Conservation (phyloP, 139 green algal genomes). For the Chlamydomonas eustigma region DNA sequence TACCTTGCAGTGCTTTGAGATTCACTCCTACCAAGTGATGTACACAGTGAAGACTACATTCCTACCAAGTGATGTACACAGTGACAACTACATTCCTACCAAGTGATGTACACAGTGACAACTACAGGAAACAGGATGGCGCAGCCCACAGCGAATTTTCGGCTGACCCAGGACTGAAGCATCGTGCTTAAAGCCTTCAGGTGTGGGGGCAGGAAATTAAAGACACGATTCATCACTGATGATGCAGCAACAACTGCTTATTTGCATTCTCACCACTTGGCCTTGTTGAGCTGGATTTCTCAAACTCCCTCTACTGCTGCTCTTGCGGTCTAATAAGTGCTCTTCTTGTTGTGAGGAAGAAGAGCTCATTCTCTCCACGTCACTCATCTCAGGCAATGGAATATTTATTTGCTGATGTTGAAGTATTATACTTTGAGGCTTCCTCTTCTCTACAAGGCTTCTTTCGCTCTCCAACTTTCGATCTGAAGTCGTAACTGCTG, state of each 20-base stretch:
- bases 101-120: slow-evolving; percentile 64
- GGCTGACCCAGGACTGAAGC: slow-evolving; percentile 16
- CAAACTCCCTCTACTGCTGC: not conserved
- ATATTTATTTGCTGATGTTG: not conserved
- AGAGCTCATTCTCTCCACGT: not conserved
- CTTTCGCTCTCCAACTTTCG: too few relatives aligned
- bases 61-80: too few relatives aligned
- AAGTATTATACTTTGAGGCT: too few relatives aligned
- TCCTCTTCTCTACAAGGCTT: too few relatives aligned
- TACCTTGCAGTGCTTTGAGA: too few relatives aligned
- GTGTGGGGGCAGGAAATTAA: too few relatives aligned
- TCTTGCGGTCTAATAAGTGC: not conserved
- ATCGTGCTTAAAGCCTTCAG: slow-evolving; percentile 22
- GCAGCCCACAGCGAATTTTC: slow-evolving; percentile 51
- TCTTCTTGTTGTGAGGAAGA: not conserved
- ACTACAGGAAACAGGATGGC: slow-evolving; percentile 89
- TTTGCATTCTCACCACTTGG: slow-evolving; percentile 8
- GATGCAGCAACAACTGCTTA: too few relatives aligned
- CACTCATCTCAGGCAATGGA: not conserved
- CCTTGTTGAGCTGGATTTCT: not conserved
- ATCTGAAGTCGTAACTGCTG: too few relatives aligned
- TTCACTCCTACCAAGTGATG: too few relatives aligned
- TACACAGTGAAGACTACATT: too few relatives aligned
- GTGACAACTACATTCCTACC: slow-evolving; percentile 55
- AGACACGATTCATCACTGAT: too few relatives aligned